A percentile compares a stretch with the other conserved stretches of the same genome.
Conservation (phyloP, 2,329 filamentous ascomycete genomes). For the Talaromyces sp. region DNA sequence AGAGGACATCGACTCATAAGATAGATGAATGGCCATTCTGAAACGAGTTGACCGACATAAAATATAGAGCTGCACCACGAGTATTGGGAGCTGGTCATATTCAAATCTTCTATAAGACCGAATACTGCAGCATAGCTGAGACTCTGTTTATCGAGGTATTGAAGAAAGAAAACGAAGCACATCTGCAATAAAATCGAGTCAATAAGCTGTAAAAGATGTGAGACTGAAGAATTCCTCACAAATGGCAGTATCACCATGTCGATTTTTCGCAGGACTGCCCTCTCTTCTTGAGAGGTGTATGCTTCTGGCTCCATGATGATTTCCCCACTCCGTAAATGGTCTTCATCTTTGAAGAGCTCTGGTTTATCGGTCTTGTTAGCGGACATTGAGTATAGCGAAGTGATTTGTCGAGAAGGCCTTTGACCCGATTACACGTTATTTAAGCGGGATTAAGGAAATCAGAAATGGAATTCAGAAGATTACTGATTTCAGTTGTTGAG, state of each 20-base stretch:
- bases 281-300: conserved; percentile 20
- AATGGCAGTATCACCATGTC: conserved; percentile 24
- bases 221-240: conserved; percentile 6
- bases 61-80: conserved; percentile 50
- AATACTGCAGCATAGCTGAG: conserved; percentile 51
- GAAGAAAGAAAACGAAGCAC: conserved; percentile 49
- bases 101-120: conserved; percentile 51
- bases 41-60: conserved; percentile 47
- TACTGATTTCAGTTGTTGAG: neutral
- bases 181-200: conserved; percentile 30
- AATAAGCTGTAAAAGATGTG: neutral
- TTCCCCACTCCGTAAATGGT: conserved; percentile 1
- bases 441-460: neutral
- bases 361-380: conserved; percentile 12
- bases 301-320: conserved; percentile 7
- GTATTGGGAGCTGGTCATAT: conserved; percentile 50
- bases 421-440: too few species aligned
- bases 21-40: conserved; percentile 56
- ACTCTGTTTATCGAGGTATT: conserved; percentile 51
- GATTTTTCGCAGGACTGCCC: conserved; percentile 21
- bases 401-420: neutral
- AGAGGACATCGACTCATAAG: conserved; percentile 54
- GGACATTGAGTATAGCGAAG: neutral
- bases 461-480: neutral
- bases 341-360: conserved; percentile 10